phyloP scores from a whole-genome alignment of 805 yeast genomes.

The Monosporozyma aerobia region DNA sequence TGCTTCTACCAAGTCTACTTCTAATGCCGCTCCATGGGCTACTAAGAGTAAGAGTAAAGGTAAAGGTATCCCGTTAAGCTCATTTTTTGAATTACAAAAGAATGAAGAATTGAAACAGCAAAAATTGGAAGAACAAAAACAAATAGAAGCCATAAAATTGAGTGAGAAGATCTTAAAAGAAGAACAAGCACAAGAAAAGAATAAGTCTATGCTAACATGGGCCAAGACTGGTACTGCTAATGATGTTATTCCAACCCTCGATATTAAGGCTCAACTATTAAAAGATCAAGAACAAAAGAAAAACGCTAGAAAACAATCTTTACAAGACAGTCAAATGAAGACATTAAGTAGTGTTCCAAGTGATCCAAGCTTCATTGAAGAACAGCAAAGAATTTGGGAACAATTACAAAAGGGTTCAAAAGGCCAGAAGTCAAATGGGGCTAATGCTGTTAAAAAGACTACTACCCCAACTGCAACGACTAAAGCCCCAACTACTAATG shows the following conservation, averaged over 20 bases:
- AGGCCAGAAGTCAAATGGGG: slow-evolving; percentile 40
- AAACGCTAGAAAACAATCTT: background rate
- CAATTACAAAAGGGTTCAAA: slow-evolving; percentile 58
- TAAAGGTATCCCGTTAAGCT: slow-evolving; percentile 12
- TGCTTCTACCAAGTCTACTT: background rate
- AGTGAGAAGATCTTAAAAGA: slow-evolving; percentile 16
- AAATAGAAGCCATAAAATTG: slow-evolving; percentile 14
- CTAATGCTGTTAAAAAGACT: slow-evolving; percentile 34
- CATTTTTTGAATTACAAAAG: slow-evolving; percentile 15
- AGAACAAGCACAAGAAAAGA: slow-evolving; percentile 13
- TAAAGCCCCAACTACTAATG: slow-evolving; percentile 5
- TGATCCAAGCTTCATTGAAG: slow-evolving; percentile 23
- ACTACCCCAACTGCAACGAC: slow-evolving; percentile 39
- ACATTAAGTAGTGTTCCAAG: background rate
- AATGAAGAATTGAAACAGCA: slow-evolving; percentile 13
- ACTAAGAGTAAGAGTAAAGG: slow-evolving; percentile 9
- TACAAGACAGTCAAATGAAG: background rate
- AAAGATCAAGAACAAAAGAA: slow-evolving; percentile 2
- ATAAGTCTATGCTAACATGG: slow-evolving; percentile 24
- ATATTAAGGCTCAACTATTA: slow-evolving; percentile 13
- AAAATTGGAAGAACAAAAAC: slow-evolving; percentile 12
- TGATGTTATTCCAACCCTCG: slow-evolving; percentile 9
- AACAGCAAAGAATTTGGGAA: slow-evolving; percentile 31
- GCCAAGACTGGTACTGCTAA: slow-evolving; percentile 16
- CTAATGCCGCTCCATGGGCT: slow-evolving; percentile 24